phyloP scores from a whole-genome alignment of 257 asterid genomes.

The Cruciata laevipes region DNA sequence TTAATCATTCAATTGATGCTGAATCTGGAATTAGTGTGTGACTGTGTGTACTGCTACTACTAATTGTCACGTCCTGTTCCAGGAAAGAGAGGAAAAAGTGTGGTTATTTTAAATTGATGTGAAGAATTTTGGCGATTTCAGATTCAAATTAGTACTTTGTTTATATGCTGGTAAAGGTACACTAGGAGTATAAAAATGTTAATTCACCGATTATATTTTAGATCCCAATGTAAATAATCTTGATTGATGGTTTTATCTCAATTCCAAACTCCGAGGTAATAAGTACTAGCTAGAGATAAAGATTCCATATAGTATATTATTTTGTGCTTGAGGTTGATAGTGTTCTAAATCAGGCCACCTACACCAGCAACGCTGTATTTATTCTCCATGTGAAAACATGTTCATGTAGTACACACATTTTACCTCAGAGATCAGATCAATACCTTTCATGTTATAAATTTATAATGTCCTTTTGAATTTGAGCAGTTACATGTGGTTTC shows the following conservation, averaged over 20 bases:
- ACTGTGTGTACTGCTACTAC: neutral
- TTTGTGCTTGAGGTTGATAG: neutral
- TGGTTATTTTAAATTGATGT: neutral
- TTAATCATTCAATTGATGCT: neutral
- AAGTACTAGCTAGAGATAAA: neutral
- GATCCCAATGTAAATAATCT: constrained; percentile 15
- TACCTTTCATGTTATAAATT: too few relatives aligned
- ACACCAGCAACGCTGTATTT: neutral
- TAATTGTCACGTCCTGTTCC: neutral
- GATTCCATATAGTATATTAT: constrained; percentile 2
- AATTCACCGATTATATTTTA: neutral
- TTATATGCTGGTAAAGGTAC: neutral
- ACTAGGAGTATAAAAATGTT: neutral
- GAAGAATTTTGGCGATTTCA: neutral
- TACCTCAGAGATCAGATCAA: too few relatives aligned
- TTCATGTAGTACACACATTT: too few relatives aligned
- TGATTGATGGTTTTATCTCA: neutral
- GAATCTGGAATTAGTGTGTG: neutral
- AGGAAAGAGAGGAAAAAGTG: neutral
- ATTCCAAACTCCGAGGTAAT: constrained; percentile 1
- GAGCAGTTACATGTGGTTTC: too few relatives aligned
- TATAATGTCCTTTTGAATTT: too few relatives aligned
- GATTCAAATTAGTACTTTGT: neutral
- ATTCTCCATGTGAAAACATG: neutral
- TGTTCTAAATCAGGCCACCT: neutral